Conservation (phyloP, 768 basidiomycete species). For the Lactifluus piperatus region DNA sequence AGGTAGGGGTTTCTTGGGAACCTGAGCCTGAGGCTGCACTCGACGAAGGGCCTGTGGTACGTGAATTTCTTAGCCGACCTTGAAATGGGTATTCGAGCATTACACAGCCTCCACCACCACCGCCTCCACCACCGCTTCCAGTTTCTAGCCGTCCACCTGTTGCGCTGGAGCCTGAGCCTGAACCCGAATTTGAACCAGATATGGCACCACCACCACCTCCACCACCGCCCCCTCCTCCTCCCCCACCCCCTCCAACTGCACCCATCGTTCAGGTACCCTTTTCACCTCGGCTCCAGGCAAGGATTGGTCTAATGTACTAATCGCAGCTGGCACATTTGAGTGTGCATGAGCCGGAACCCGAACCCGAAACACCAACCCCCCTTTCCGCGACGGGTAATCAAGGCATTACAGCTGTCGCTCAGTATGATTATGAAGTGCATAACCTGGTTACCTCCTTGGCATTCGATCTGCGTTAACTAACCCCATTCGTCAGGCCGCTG, state of each 20-base stretch:
- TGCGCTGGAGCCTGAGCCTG: slow-evolving; percentile 28
- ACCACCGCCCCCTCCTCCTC: slow-evolving; percentile 35
- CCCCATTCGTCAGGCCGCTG: slow-evolving; percentile 43
- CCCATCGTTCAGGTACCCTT: slow-evolving; percentile 22
- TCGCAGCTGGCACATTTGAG: slow-evolving; percentile 12
- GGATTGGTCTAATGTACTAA: neutral
- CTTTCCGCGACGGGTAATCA: slow-evolving; percentile 25
- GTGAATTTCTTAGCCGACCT: neutral
- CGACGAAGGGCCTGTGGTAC: slow-evolving; percentile 8
- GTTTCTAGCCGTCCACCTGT: slow-evolving; percentile 15
- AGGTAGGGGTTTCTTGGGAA: neutral
- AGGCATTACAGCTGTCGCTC: slow-evolving; percentile 64
- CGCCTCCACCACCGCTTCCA: slow-evolving; percentile 25
- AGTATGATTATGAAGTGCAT: slow-evolving; percentile 71
- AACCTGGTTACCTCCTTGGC: neutral
- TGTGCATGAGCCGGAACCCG: slow-evolving; percentile 23
- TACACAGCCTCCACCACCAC: slow-evolving; percentile 30
- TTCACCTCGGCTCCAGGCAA: neutral
- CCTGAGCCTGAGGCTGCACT: slow-evolving; percentile 7
- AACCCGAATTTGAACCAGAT: slow-evolving; percentile 29
- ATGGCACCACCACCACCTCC: slow-evolving; percentile 29
- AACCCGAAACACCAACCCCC: slow-evolving; percentile 31
- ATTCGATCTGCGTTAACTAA: neutral
- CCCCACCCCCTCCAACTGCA: slow-evolving; percentile 34
- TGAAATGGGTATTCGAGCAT: neutral